phyloP scores from a whole-genome alignment of 2,329 filamentous ascomycete genomes.

The Cladophialophora psammophila region DNA sequence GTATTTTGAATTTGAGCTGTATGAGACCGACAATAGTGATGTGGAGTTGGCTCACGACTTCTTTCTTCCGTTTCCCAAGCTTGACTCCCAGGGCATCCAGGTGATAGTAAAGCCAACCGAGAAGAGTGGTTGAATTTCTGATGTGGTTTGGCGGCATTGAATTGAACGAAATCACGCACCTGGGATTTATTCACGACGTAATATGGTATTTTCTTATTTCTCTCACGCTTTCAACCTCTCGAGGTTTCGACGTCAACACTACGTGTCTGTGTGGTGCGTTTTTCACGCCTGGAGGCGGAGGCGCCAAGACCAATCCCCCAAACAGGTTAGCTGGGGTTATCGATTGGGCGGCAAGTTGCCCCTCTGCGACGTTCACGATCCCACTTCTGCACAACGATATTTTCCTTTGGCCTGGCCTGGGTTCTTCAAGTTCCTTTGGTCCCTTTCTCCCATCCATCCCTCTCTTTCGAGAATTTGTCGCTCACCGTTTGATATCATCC shows the following conservation, averaged over 20 bases:
- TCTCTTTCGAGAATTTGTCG: slow-evolving; percentile 39
- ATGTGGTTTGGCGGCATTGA: neutral
- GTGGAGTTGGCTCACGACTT: slow-evolving; percentile 32
- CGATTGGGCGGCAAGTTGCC: slow-evolving; percentile 9
- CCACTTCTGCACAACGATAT: slow-evolving; percentile 28
- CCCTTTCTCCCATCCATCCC: slow-evolving; percentile 26
- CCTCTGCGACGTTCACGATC: slow-evolving; percentile 2
- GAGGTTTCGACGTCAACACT: neutral
- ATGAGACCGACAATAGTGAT: slow-evolving; percentile 36
- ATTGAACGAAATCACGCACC: neutral
- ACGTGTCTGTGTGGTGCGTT: neutral
- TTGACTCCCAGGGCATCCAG: slow-evolving; percentile 42
- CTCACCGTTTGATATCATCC: slow-evolving; percentile 33
- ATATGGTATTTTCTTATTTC: neutral
- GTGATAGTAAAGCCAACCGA: slow-evolving; percentile 23
- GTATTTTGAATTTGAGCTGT: slow-evolving; percentile 37
- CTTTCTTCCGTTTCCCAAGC: slow-evolving; percentile 36
- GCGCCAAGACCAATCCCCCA: neutral
- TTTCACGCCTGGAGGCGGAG: neutral
- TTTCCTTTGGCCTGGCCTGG: slow-evolving; percentile 33
- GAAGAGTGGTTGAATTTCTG: neutral
- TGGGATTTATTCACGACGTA: neutral
- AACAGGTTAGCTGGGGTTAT: neutral
- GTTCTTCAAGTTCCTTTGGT: neutral
- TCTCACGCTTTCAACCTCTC: neutral